Base-by-base conservation (phyloP, 257 asterid genomes). In the Anisodus tanguticus region DNA sequence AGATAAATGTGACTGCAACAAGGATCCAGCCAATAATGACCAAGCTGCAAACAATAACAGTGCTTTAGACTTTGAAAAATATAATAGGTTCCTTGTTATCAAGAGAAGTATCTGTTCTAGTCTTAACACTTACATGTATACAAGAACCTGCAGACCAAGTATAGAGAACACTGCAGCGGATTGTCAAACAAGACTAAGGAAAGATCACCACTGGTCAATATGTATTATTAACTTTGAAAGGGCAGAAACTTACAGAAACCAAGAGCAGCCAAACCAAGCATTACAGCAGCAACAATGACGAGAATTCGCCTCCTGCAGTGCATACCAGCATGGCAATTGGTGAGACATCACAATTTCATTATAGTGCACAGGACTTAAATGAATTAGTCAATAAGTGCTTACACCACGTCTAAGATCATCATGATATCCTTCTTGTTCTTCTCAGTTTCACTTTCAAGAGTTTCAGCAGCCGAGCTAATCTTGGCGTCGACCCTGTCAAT, bases 21-120 rank as follows among this genome's bases (percentile, higher is more conserved):
- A 97, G 97, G 86, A 97, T 89, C 99, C 99, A 97, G 51, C 97
- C 97, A 45, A 91, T 6, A 70, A 95, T 17, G 67, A 97, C 97
- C 88, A 97, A 87, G 81, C 99, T 96, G 96, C 92, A 90, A 74
- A 82, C 26, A 81, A 51, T 80, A 43, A 9, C 11, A 85, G 17
- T 77, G 70, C 39, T 53, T 19, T 84, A 47, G 66, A 22, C 59
- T 45, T 37, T 9, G 49, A 43, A 66, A 84, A 13, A 17, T 37
- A 80, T 9, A 53, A 26, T 26, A 35, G 43, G 9, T 53, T 74
- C 81, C 62, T 45, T 13, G 49, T 77, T 72, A 68, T 58, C 58
- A 8, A 37, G 62, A 39, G 41, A 60, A 82, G 85, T 35, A 22
- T 22, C 5, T 43, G 68, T 67, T 63, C 22, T 64, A 67, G 54